phyloP scores from a whole-genome alignment of 345 rosid species.

The Ceriops tagal region DNA sequence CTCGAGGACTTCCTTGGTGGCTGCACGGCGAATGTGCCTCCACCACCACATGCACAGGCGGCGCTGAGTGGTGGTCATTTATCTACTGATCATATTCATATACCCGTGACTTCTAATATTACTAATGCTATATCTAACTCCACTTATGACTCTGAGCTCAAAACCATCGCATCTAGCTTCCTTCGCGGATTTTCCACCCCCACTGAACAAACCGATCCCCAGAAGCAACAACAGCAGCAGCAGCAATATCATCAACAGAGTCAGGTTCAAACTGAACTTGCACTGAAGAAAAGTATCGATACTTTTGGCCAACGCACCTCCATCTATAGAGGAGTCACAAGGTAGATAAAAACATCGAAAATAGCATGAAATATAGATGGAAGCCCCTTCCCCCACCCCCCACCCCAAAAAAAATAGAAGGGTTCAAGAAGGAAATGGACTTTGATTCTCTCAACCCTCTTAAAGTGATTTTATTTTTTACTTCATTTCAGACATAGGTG shows the following conservation, averaged over 20 bases:
- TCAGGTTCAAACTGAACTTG: conserved; percentile 22
- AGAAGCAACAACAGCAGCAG: conserved; percentile 24
- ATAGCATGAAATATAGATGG: not conserved
- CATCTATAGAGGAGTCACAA: conserved; percentile 82
- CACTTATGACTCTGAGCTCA: conserved; percentile 61
- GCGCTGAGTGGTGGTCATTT: conserved; percentile 20
- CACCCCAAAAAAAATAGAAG: no score
- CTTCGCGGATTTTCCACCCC: conserved; percentile 45
- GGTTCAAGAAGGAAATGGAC: no score
- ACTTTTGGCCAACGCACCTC: conserved; percentile 93
- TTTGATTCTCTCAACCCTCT: not conserved
- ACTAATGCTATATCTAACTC: conserved; percentile 20
- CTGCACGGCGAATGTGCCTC: conserved; percentile 20
- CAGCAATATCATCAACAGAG: conserved; percentile 27
- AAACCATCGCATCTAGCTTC: conserved; percentile 72
- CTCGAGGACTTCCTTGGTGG: conserved; percentile 74
- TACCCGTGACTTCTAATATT: conserved; percentile 20
- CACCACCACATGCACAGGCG: not conserved
- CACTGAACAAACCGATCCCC: conserved; percentile 18
- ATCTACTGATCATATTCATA: conserved; percentile 15
- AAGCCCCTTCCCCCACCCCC: no score
- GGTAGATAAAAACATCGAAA: conserved; percentile 32
- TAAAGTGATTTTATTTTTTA: not conserved
- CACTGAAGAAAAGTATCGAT: conserved; percentile 55
- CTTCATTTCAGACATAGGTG: conserved; percentile 62